Evolutionary conservation across 805 yeast species (phyloP).

Genomic region (Yarrowia deformans): DNA sequence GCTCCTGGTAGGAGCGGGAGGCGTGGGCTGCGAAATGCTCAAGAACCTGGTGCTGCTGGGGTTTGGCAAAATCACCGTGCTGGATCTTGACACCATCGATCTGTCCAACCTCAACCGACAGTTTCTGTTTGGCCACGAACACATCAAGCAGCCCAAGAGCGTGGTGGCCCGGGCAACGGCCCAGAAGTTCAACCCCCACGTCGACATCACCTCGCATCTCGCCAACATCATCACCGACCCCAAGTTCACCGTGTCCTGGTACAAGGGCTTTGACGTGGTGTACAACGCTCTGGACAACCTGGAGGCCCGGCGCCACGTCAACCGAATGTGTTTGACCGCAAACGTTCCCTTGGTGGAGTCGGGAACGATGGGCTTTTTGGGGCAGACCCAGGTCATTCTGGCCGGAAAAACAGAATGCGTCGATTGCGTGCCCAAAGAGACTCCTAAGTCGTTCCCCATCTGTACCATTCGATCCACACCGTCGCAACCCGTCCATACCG

Average conservation of each 20-base stretch:
- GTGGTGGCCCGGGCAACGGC: constrained; percentile 86
- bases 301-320: constrained; percentile 91
- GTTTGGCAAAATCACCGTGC: constrained; percentile 85
- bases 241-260: constrained; percentile 78
- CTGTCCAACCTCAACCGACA: constrained; percentile 91
- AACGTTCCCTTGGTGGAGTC: constrained; percentile 83
- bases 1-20: constrained; percentile 88
- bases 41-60: constrained; percentile 81
- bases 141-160: constrained; percentile 88
- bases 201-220: constrained; percentile 77
- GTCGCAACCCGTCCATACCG: constrained; percentile 92
- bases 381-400: constrained; percentile 91
- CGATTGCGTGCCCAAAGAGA: constrained; percentile 85
- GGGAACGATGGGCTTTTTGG: constrained; percentile 94
- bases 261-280: constrained; percentile 73
- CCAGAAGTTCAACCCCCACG: constrained; percentile 67
- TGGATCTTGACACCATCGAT: constrained; percentile 92
- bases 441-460: constrained; percentile 91
- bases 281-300: constrained; percentile 94
- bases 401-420: constrained; percentile 89
- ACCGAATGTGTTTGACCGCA: constrained; percentile 77
- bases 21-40: constrained; percentile 91
- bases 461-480: constrained; percentile 98
- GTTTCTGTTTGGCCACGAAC: constrained; percentile 86
- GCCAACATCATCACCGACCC: constrained; percentile 85